phyloP scores from a whole-genome alignment of 805 yeast species.

The Saccharomycopsis sp. region DNA sequence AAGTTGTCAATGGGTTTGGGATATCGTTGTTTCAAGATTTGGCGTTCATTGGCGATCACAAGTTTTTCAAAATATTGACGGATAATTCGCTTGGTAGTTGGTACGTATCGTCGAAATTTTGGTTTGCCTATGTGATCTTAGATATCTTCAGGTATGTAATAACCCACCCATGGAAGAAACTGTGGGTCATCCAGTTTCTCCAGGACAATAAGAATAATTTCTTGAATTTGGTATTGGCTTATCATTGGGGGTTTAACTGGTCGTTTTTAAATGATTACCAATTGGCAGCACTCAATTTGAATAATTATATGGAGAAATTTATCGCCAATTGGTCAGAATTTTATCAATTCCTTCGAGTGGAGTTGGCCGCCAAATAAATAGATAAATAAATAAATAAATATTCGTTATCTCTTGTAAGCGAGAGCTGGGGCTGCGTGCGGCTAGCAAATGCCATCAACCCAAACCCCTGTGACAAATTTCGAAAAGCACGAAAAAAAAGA shows the following conservation, averaged over 20 bases:
- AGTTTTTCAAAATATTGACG: conserved; percentile 3
- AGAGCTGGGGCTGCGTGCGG: too few species aligned
- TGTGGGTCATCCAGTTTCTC: not conserved
- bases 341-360: not conserved
- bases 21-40: conserved; percentile 18
- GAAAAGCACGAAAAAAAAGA: too few species aligned
- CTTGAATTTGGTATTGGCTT: conserved; percentile 14
- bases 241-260: conserved; percentile 22
- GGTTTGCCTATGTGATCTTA: conserved; percentile 17
- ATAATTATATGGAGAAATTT: conserved; percentile 8
- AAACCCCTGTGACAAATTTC: too few species aligned
- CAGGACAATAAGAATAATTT: conserved; percentile 10
- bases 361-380: conserved; percentile 36
- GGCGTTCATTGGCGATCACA: conserved; percentile 20
- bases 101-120: conserved; percentile 20
- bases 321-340: conserved; percentile 13
- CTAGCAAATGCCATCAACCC: too few species aligned
- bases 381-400: conserved; percentile 38
- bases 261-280: conserved; percentile 19
- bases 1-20: conserved; percentile 13
- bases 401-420: too few species aligned
- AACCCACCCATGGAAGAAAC: not conserved
- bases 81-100: conserved; percentile 9
- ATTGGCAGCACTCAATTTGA: conserved; percentile 15
- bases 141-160: conserved; percentile 7